phyloP scores from a whole-genome alignment of 345 rosid genomes.

The Eucalyptus curtisii region DNA sequence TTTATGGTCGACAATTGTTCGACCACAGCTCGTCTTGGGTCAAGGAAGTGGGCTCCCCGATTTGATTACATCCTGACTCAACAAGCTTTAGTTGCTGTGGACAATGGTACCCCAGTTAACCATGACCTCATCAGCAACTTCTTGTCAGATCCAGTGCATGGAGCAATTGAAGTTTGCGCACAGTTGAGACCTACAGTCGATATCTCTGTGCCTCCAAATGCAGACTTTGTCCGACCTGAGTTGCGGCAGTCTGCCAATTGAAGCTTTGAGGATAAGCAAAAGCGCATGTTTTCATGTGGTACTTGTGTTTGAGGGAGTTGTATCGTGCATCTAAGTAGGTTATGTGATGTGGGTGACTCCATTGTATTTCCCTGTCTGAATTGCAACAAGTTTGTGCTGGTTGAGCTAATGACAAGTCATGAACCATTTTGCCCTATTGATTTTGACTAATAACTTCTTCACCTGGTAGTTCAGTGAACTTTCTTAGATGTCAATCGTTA shows the following conservation, averaged over 20 bases:
- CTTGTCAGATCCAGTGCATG: constrained; percentile 77
- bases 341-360: not conserved
- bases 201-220: constrained; percentile 78
- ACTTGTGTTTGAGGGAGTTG: not conserved
- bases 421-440: not conserved
- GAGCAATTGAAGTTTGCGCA: constrained; percentile 77
- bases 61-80: constrained; percentile 81
- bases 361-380: not conserved
- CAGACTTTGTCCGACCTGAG: constrained; percentile 93
- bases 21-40: constrained; percentile 85
- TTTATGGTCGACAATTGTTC: constrained; percentile 98
- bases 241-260: constrained; percentile 57
- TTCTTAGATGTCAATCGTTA: not conserved
- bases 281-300: not conserved
- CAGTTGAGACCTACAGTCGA: constrained; percentile 79
- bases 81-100: constrained; percentile 70
- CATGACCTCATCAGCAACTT: constrained; percentile 80
- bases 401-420: not conserved
- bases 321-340: not conserved
- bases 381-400: not conserved
- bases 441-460: not conserved
- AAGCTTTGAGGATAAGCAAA: not conserved
- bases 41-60: constrained; percentile 93
- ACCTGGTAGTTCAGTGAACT: not conserved
- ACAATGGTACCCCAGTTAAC: constrained; percentile 44